Percentiles rank a stretch among this genome's conserved stretches.
phyloP scores from a whole-genome alignment of 768 basidiomycete species.

The Mycena rebaudengoi region DNA sequence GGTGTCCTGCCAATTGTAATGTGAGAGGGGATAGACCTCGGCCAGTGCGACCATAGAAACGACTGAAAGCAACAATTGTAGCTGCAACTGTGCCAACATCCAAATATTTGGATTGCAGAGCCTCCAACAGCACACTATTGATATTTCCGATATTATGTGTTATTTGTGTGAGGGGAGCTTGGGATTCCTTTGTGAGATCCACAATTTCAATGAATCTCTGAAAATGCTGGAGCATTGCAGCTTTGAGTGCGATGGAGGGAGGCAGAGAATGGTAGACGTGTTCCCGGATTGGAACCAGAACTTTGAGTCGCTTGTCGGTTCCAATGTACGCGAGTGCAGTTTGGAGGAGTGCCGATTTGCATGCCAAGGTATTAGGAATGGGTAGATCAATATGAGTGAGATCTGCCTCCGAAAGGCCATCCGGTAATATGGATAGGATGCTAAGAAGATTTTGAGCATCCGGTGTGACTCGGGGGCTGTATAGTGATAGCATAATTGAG shows the following conservation, averaged over 20 bases:
- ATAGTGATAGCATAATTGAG: conserved; percentile 10
- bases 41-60: background rate
- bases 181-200: background rate
- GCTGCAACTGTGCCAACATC: background rate
- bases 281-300: conserved; percentile 12
- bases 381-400: background rate
- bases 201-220: background rate
- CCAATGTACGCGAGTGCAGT: conserved; percentile 8
- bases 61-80: background rate
- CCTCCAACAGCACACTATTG: background rate
- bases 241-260: background rate
- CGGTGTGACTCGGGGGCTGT: background rate
- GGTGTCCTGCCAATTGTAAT: too few relatives aligned
- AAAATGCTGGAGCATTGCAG: background rate
- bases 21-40: too few relatives aligned
- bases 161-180: background rate
- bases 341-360: conserved; percentile 2
- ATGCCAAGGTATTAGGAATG: background rate
- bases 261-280: background rate
- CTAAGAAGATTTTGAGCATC: background rate
- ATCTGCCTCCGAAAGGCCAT: conserved; percentile 10
- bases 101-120: background rate
- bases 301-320: background rate
- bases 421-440: conserved; percentile 11
- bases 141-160: background rate